Evolutionary conservation across 257 asterid species (phyloP), one percentile per base, ranked within the genome.

Genomic region (Penstemon eatonii): DNA sequence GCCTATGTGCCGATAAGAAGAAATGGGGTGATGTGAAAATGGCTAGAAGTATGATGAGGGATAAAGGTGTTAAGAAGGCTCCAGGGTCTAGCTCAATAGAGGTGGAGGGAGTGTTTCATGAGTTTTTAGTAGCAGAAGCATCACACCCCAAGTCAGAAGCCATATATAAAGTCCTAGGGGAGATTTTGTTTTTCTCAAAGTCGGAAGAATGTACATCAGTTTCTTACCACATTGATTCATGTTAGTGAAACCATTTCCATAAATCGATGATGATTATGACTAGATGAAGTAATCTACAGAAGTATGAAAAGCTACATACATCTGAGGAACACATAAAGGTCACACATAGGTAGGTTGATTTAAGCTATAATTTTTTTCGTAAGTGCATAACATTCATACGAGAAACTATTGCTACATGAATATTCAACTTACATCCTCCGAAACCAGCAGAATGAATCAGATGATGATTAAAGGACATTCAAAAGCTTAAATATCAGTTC

Each of bases 41-140:
- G 68, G 80, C 85, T 36, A 79, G 96, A 83, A 81, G 89, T 67
- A 71, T 84, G 79, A 87, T 90, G 96, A 84, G 90, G 67, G 91
- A 80, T 1, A 90, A 76, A 3, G 92, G 95, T 36, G 43, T 83
- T 36, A 86, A 79, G 84, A 90, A 90, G 74, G 82, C 68, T 39
- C 90, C 88, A 0, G 97, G 97, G 40, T 76, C 75, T 40, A 90
- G 97, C 82, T 86, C 73, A 9, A 80, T 90, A 61, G 95, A 88
- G 85, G 84, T 88, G 45, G 89, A 80, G 46, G 90, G 95, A 10
- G 68, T 55, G 66, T 83, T 82, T 65, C 93, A 88, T 19, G 90
- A 86, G 67, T 90, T 90, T 82, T 76, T 88, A 63, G 89, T 73
- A 8, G 90, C 85, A 55, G 96, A 84, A 18, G 79, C 80, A 67